Evolutionary conservation across 805 yeast genomes (phyloP).

Genomic region (Pichia membranifaciens): DNA sequence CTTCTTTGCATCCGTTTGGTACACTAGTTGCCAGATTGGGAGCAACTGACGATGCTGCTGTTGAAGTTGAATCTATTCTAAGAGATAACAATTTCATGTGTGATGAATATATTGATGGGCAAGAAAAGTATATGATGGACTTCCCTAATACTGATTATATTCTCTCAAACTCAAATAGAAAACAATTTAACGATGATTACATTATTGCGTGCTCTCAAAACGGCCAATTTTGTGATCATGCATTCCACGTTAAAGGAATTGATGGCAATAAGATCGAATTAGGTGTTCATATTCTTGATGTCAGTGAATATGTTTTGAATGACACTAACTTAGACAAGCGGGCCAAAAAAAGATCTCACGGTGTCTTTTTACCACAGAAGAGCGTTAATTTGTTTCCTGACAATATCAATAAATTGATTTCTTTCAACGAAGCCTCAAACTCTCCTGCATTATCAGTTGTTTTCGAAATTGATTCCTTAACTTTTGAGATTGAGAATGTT

Average conservation of each 20-base stretch:
- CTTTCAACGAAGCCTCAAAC: conserved; percentile 55
- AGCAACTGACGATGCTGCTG: conserved; percentile 62
- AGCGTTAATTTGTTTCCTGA: conserved; percentile 63
- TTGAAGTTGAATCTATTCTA: conserved; percentile 82
- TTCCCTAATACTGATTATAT: conserved; percentile 34
- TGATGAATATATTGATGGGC: conserved; percentile 63
- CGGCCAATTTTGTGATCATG: conserved; percentile 62
- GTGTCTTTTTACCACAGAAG: conserved; percentile 82
- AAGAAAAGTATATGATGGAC: conserved; percentile 31
- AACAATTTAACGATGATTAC: conserved; percentile 52
- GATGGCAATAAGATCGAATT: conserved; percentile 61
- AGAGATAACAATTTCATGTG: conserved; percentile 81
- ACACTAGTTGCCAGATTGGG: conserved; percentile 86
- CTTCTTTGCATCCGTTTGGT: conserved; percentile 97
- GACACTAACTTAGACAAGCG: conserved; percentile 81
- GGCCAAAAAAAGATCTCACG: conserved; percentile 82
- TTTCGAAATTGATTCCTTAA: conserved; percentile 69
- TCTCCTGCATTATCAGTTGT: conserved; percentile 71
- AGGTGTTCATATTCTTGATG: conserved; percentile 83
- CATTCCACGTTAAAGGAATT: conserved; percentile 68
- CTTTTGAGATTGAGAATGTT: conserved; percentile 66
- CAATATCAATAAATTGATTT: conserved; percentile 51
- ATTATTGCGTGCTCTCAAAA: conserved; percentile 58
- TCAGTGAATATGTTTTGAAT: conserved; percentile 61
- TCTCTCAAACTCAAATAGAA: conserved; percentile 37